Conservation (phyloP, 2,329 filamentous ascomycete species). For the Alternaria sp. region DNA sequence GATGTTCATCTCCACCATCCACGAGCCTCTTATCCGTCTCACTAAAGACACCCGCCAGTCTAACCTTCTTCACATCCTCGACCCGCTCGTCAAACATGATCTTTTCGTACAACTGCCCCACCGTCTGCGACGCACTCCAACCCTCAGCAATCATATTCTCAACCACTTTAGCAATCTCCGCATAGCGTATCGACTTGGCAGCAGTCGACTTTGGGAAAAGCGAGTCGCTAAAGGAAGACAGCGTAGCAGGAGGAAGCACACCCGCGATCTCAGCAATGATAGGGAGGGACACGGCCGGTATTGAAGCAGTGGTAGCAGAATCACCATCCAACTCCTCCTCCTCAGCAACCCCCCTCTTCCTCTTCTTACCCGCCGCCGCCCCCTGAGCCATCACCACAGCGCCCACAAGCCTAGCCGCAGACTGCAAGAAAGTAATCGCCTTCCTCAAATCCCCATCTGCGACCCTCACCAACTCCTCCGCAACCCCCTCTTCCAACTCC, state of each 20-base stretch:
- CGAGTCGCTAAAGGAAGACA: slow-evolving; percentile 74
- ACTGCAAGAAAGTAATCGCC: slow-evolving; percentile 95
- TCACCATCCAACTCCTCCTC: slow-evolving; percentile 64
- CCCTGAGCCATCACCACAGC: slow-evolving; percentile 54
- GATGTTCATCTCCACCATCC: slow-evolving; percentile 93
- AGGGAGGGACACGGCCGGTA: slow-evolving; percentile 65
- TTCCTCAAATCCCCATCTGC: slow-evolving; percentile 95
- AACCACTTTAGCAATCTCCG: slow-evolving; percentile 77
- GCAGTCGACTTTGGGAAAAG: slow-evolving; percentile 68
- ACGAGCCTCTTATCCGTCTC: slow-evolving; percentile 93
- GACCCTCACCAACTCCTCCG: slow-evolving; percentile 84
- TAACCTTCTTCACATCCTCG: slow-evolving; percentile 85
- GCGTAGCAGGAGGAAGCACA: slow-evolving; percentile 80
- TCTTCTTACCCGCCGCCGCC: slow-evolving; percentile 46
- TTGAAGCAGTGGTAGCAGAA: slow-evolving; percentile 10
- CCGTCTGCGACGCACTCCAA: slow-evolving; percentile 91
- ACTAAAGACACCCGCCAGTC: slow-evolving; percentile 87
- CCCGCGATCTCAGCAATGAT: slow-evolving; percentile 95
- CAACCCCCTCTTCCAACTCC: slow-evolving; percentile 75
- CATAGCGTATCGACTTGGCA: slow-evolving; percentile 66
- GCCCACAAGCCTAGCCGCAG: slow-evolving; percentile 86
- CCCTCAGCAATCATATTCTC: slow-evolving; percentile 94
- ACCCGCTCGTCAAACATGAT: slow-evolving; percentile 86
- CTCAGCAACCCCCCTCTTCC: slow-evolving; percentile 56
- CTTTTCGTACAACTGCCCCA: slow-evolving; percentile 83